A percentile compares a stretch with the other conserved stretches of the same genome.
Evolutionary conservation across 2,329 filamentous ascomycete genomes (phyloP).

Genomic region (Fusarium foetens): DNA sequence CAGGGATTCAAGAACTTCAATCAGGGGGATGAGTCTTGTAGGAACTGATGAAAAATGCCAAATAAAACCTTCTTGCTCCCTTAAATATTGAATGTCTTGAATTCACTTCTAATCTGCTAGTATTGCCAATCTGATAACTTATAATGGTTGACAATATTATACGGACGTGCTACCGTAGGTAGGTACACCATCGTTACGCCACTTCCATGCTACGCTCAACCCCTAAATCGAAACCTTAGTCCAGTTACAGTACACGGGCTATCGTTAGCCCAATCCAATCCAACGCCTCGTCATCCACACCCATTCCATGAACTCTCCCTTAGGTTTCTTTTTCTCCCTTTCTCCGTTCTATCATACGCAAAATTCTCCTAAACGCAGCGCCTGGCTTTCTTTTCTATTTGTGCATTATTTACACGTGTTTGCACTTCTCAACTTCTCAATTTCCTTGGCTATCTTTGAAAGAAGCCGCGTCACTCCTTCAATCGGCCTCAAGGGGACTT

Average conservation of each 20-base stretch:
- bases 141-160: conserved; percentile 7
- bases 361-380: conserved; percentile 25
- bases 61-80: not conserved
- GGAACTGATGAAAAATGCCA: not conserved
- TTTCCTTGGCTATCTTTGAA: conserved; percentile 49
- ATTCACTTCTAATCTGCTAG: not conserved
- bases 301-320: conserved; percentile 34
- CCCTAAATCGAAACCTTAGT: conserved; percentile 30
- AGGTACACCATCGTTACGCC: conserved; percentile 13
- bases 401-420: conserved; percentile 5
- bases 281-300: conserved; percentile 33
- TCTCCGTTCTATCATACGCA: conserved; percentile 16
- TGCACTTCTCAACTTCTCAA: conserved; percentile 9
- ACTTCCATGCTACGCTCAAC: conserved; percentile 16
- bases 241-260: conserved; percentile 4
- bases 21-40: not conserved
- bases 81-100: conserved; percentile 10
- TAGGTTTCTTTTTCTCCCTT: conserved; percentile 21
- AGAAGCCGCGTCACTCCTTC: conserved; percentile 51
- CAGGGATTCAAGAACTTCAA: not conserved
- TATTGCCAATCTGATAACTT: not conserved
- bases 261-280: conserved; percentile 7
- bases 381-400: conserved; percentile 11
- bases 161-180: not conserved
- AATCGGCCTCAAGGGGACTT: conserved; percentile 9